Percentiles rank a stretch among this genome's conserved stretches.
Conservation (phyloP, 768 basidiomycete genomes). For the Macrolepiota albuminosa region DNA sequence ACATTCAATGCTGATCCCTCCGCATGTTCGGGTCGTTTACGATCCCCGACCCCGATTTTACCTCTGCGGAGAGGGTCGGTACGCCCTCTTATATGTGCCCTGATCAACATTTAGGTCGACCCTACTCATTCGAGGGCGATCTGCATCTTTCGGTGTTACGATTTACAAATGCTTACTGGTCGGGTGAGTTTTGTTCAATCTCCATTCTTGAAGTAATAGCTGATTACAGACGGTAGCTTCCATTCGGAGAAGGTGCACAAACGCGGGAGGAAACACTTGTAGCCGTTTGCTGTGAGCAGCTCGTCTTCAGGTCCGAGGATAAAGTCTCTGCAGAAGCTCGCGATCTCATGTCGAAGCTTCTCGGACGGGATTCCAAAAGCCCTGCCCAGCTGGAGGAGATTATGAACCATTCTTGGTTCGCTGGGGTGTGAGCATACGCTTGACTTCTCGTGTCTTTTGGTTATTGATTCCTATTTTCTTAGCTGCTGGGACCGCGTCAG, state of each 20-base stretch:
- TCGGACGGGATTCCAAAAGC: neutral
- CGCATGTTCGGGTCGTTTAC: slow-evolving; percentile 1
- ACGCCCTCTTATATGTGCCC: slow-evolving; percentile 7
- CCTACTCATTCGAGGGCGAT: slow-evolving; percentile 9
- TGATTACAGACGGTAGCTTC: slow-evolving; percentile 3
- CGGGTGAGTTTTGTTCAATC: neutral
- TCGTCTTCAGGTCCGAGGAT: slow-evolving; percentile 2
- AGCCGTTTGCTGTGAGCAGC: neutral
- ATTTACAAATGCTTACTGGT: slow-evolving; percentile 8
- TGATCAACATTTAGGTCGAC: slow-evolving; percentile 1
- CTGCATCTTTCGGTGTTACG: slow-evolving; percentile 5
- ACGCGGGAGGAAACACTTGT: neutral
- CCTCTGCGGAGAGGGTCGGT: slow-evolving; percentile 4
- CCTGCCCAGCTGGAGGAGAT: slow-evolving; percentile 1
- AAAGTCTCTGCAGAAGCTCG: neutral
- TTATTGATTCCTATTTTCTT: neutral
- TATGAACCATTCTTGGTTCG: slow-evolving; percentile 7
- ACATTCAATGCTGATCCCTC: neutral
- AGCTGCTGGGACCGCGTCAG: slow-evolving; percentile 4
- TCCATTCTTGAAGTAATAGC: neutral
- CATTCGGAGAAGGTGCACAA: neutral
- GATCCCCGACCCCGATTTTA: neutral
- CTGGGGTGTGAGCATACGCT: slow-evolving; percentile 3
- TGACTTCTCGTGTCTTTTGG: neutral
- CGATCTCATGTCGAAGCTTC: neutral